A percentile compares a stretch with the other conserved stretches of the same genome.
phyloP scores from a whole-genome alignment of 2,329 filamentous ascomycete species.

The Gnomoniopsis sp. region DNA sequence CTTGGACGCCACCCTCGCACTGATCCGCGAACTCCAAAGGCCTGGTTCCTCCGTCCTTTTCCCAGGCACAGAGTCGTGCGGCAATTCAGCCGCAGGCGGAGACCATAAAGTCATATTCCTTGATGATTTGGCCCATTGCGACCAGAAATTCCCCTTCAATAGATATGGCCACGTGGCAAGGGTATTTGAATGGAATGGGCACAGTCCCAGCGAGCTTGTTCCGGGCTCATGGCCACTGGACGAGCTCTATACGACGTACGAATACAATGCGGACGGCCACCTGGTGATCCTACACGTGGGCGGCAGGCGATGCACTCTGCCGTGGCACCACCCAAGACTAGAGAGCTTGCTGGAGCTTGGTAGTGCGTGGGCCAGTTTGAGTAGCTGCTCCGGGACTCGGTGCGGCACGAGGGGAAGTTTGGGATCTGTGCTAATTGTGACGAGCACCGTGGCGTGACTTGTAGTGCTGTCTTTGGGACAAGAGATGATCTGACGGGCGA shows the following conservation, averaged over 20 bases:
- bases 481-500: conserved; percentile 28
- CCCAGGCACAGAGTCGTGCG: conserved; percentile 33
- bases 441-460: conserved; percentile 33
- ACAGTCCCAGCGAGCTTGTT: conserved; percentile 27
- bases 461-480: conserved; percentile 31
- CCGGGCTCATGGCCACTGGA: conserved; percentile 34
- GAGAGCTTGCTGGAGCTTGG: conserved; percentile 33
- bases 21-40: conserved; percentile 24
- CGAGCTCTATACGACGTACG: conserved; percentile 35
- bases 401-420: conserved; percentile 29
- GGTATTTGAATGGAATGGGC: conserved; percentile 35
- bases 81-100: conserved; percentile 32
- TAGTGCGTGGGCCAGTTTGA: conserved; percentile 33
- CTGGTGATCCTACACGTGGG: conserved; percentile 35
- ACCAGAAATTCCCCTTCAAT: conserved; percentile 30
- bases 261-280: conserved; percentile 27
- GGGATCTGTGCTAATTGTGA: conserved; percentile 33
- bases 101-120: conserved; percentile 35
- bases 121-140: conserved; percentile 22
- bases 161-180: conserved; percentile 30
- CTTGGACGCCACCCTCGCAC: conserved; percentile 28
- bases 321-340: conserved; percentile 33
- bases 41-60: conserved; percentile 27
- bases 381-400: conserved; percentile 30
- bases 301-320: conserved; percentile 30